Base-by-base conservation (phyloP, 78 protist species). In the Dictyostelium firmibasis region DNA sequence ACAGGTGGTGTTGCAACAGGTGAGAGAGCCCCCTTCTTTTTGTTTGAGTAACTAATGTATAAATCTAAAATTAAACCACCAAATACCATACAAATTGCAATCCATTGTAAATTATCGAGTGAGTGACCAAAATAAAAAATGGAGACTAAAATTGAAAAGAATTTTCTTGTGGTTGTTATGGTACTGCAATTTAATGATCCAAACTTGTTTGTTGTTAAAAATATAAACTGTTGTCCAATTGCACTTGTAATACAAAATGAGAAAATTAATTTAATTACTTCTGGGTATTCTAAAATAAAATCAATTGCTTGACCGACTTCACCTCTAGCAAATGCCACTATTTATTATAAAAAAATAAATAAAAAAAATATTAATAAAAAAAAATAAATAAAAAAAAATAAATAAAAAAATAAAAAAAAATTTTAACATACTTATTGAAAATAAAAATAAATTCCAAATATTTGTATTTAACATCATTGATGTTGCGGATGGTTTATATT, bases 51-150 rank as follows among this genome's bases (percentile, higher is more conserved):
- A 25, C 79, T 50, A n/a, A 57, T 79, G 5, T 35, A 35, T 29
- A 91, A 79, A 29, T 91, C 95, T 27, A 91, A 77, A 20, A 29
- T 31, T 18, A 91, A 62, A 20, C 95, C 95, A 29, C 31, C 25
- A 35, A 91, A 91, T 38, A 91, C 95, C 79, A 84, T n/a, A 36
- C 62, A 70, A 14, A 91, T 91, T 3, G 81, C 41, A 18, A n/a
- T n/a, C 95, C 95, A 91, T 41, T 91, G 95, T 38, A 82, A 27
- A 16, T 25, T 13, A 50, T 36, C 29, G 4, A 91, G 13, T 11
- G 74, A 36, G 10, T 91, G 95, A 4, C 95, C 95, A 84, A 91
- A 91, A 81, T 86, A 91, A 33, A 91, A 82, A 14, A 91, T 83
- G 25, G 89, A 82, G 7, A 72, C 79, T 27, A 91, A 69, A 60